Evolutionary conservation across 768 basidiomycete species (phyloP).

Genomic region (Pleurotus sapidus): DNA sequence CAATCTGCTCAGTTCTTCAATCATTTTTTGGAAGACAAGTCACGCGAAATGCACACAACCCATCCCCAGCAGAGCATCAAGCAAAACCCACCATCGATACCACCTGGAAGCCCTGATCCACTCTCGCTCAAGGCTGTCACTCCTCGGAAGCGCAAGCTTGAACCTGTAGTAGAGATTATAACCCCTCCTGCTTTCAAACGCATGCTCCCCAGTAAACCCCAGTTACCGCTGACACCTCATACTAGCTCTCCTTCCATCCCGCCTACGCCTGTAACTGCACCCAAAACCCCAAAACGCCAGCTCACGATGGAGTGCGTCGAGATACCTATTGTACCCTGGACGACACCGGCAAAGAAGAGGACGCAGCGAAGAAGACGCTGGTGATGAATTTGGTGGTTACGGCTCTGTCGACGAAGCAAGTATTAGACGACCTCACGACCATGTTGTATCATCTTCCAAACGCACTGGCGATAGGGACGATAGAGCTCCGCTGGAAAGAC

Average conservation of each 20-base stretch:
- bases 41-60: slow-evolving; percentile 35
- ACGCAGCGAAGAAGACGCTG: slow-evolving; percentile 24
- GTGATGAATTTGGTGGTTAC: slow-evolving; percentile 53
- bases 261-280: slow-evolving; percentile 16
- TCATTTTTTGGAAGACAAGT: slow-evolving; percentile 58
- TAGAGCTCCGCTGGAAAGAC: slow-evolving; percentile 73
- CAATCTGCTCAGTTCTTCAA: slow-evolving; percentile 68
- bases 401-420: slow-evolving; percentile 45
- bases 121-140: slow-evolving; percentile 46
- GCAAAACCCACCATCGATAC: slow-evolving; percentile 14
- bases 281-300: slow-evolving; percentile 31
- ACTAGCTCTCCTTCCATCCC: slow-evolving; percentile 13
- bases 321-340: slow-evolving; percentile 42
- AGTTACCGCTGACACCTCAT: slow-evolving; percentile 22
- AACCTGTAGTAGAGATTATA: slow-evolving; percentile 43
- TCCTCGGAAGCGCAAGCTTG: slow-evolving; percentile 65
- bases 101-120: slow-evolving; percentile 54
- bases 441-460: slow-evolving; percentile 47
- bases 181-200: slow-evolving; percentile 68
- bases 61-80: slow-evolving; percentile 19
- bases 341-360: slow-evolving; percentile 31
- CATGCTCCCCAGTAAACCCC: slow-evolving; percentile 20
- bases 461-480: slow-evolving; percentile 77
- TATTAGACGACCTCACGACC: slow-evolving; percentile 28
- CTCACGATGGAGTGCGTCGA: slow-evolving; percentile 44